Conservation (phyloP, 495 filamentous ascomycete species). For the Xylaria telfairii region DNA sequence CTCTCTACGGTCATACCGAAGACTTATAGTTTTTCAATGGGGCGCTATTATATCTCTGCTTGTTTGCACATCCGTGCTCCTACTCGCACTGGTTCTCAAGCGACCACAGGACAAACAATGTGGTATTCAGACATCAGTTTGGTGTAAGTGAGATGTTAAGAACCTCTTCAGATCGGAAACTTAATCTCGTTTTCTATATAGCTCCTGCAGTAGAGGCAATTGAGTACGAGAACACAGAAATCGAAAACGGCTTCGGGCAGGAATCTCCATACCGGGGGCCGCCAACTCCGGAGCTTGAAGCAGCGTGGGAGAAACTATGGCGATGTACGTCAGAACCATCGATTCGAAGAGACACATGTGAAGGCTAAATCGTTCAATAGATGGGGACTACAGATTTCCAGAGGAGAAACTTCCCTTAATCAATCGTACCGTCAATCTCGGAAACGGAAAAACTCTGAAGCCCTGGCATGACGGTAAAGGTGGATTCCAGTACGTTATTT, state of each 20-base stretch:
- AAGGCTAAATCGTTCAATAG: background rate
- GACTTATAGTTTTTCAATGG: background rate
- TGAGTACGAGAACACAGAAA: background rate
- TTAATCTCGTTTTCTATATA: background rate
- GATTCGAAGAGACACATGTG: too few species aligned
- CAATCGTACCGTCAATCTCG: background rate
- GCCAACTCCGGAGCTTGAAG: background rate
- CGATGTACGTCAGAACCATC: background rate
- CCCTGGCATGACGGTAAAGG: slow-evolving; percentile 12
- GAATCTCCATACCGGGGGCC: background rate
- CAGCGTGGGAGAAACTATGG: background rate
- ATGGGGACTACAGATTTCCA: background rate
- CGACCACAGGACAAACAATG: background rate
- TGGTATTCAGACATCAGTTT: background rate
- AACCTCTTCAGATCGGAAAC: background rate
- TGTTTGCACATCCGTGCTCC: background rate
- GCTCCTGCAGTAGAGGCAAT: background rate
- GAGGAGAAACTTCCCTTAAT: background rate
- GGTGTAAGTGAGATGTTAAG: background rate
- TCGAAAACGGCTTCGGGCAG: background rate
- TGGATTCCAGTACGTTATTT: background rate
- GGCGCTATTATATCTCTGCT: background rate
- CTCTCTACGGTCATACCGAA: background rate
- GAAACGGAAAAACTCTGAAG: background rate
- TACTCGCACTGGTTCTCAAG: background rate